These are phyloP conservation scores for Mariannaea sp. DNA, from an alignment of 2,329 filamentous ascomycete species.

Conservation along the genomic window DNA sequence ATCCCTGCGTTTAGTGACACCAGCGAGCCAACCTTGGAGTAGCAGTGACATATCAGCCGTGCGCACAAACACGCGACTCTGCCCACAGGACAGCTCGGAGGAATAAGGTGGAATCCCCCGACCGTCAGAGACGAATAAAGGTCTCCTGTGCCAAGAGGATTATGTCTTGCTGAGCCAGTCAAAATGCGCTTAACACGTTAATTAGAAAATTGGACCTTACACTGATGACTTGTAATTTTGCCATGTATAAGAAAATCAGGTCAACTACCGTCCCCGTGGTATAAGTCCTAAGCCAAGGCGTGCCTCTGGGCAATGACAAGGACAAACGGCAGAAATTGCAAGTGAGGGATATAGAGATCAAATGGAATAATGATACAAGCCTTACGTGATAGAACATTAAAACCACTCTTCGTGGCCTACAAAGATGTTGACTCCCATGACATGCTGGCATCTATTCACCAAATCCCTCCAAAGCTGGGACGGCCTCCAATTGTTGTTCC, in stretches of 20 bases:
- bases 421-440: too few species aligned
- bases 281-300: too few species aligned
- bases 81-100: not conserved
- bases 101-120: not conserved
- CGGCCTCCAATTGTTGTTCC: not conserved
- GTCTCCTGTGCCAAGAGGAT: not conserved
- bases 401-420: too few species aligned
- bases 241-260: too few species aligned
- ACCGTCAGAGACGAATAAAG: not conserved
- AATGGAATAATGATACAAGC: too few species aligned
- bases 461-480: not conserved
- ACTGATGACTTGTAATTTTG: too few species aligned
- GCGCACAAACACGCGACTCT: conserved; percentile 4
- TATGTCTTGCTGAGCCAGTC: not conserved
- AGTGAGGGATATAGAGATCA: too few species aligned
- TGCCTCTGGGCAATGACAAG: too few species aligned
- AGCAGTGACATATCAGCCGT: conserved; percentile 18
- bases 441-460: too few species aligned
- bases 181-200: conserved; percentile 15
- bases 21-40: conserved; percentile 10
- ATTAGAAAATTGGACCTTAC: not conserved
- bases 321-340: too few species aligned
- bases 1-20: conserved; percentile 12
- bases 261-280: too few species aligned
- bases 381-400: too few species aligned